A percentile compares a stretch with the other conserved stretches of the same genome.
Evolutionary conservation across 2,329 filamentous ascomycete genomes (phyloP).

Genomic region (Monilinia fructigena): DNA sequence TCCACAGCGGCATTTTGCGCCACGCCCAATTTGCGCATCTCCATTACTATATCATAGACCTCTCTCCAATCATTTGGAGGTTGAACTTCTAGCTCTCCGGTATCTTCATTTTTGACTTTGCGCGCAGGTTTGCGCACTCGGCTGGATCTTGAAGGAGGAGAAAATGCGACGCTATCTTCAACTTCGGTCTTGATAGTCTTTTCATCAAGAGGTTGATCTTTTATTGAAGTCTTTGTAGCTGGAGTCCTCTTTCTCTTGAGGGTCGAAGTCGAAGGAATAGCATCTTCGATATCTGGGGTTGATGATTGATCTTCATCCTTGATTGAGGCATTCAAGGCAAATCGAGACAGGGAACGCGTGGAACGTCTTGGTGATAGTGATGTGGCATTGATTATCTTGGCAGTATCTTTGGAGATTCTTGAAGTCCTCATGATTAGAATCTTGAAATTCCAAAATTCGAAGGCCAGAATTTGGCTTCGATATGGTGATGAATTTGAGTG

Average conservation of each 20-base stretch:
- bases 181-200: slow-evolving; percentile 45
- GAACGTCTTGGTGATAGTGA: slow-evolving; percentile 45
- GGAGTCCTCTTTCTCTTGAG: slow-evolving; percentile 50
- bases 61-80: slow-evolving; percentile 80
- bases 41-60: slow-evolving; percentile 73
- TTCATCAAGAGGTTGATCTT: slow-evolving; percentile 49
- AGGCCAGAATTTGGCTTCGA: not conserved
- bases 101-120: slow-evolving; percentile 44
- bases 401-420: slow-evolving; percentile 56
- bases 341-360: slow-evolving; percentile 52
- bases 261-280: slow-evolving; percentile 35
- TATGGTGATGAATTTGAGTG: slow-evolving; percentile 11
- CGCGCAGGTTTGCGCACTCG: slow-evolving; percentile 50
- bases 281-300: slow-evolving; percentile 58
- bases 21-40: slow-evolving; percentile 65
- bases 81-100: slow-evolving; percentile 44
- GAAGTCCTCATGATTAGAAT: slow-evolving; percentile 46
- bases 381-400: slow-evolving; percentile 53
- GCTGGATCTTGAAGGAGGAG: slow-evolving; percentile 38
- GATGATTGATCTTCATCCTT: slow-evolving; percentile 30
- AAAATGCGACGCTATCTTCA: slow-evolving; percentile 36
- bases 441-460: slow-evolving; percentile 3
- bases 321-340: slow-evolving; percentile 43
- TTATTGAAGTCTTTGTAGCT: slow-evolving; percentile 37
- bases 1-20: slow-evolving; percentile 82